Evolutionary conservation across 2,329 filamentous ascomycete species (phyloP), one percentile per base, ranked within the genome.

Genomic region (Phialemoniopsis sp.): DNA sequence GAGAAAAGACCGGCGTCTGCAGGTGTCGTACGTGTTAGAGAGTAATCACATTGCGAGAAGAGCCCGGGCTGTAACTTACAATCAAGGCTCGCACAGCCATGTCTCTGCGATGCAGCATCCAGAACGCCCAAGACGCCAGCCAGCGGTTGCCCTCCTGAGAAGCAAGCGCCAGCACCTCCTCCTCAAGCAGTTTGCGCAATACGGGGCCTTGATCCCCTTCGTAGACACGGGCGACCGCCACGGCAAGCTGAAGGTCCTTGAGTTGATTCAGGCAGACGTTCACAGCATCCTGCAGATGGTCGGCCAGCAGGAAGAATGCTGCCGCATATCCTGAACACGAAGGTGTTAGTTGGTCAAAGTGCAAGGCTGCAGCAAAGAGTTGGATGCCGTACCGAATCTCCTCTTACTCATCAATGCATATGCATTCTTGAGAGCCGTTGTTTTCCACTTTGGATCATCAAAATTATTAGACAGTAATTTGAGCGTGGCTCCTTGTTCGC

Each of bases 81-180:
- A 95, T 85, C 4, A 98, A 69, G 7, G 85, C 81, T 38, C 87
- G 80, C 7, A 96, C 89, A 6, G 91, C 87, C 71, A 89, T 86
- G 49, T 94, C 87, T 44, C 83, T 80, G 46, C 86, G 78, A 29
- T 81, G 81, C 5, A 97, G 72, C 74, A 95, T 87, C 85, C 89
- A 95, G 57, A 95, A 95, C 3, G 88, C 87, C 93, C 93, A 98
- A 0, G 87, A 93, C 10, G 90, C 87, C 42, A 95, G 78, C 91
- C 93, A 98, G 41, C 91, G 77, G 55, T 98, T 91, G 3, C 89
- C 89, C 46, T 91, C 82, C 31, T 81, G 75, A 1, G 86, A 81
- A 14, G 93, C 93, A 45, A 87, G 66, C 0, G 82, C 78, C 1
- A 97, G 70, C 2, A 97, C 78, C 44, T 85, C 86, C 10, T 95